Evolutionary conservation across 257 asterid genomes (phyloP).

Genomic region (Salvia rosmarinus): DNA sequence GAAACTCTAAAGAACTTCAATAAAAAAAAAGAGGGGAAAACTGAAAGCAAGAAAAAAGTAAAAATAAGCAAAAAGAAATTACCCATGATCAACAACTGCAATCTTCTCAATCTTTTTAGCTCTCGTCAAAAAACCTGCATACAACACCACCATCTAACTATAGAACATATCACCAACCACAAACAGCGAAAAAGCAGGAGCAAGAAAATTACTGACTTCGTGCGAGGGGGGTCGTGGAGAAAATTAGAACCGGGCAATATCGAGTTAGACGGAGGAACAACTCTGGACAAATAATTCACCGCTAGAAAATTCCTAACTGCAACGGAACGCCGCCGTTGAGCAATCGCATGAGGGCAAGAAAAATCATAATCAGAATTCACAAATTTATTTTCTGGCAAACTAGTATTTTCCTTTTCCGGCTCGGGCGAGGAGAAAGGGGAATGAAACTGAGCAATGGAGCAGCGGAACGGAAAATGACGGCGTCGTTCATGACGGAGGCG

Average conservation of each 20-base stretch:
- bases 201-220: constrained; percentile 47
- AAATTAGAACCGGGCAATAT: constrained; percentile 32
- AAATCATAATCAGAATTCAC: constrained; percentile 18
- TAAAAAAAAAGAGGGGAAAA: background rate
- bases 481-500: constrained; percentile 54
- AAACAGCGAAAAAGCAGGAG: background rate
- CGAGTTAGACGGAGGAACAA: constrained; percentile 34
- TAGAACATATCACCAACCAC: background rate
- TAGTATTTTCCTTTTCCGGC: constrained; percentile 41
- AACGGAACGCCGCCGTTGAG: constrained; percentile 34
- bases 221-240: constrained; percentile 46
- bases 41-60: background rate
- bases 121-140: constrained; percentile 72
- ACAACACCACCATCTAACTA: constrained; percentile 17
- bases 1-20: background rate
- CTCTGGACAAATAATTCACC: constrained; percentile 36
- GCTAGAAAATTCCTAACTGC: constrained; percentile 36
- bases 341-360: constrained; percentile 16
- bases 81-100: constrained; percentile 84
- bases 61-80: constrained; percentile 23
- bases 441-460: constrained; percentile 39
- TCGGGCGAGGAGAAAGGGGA: constrained; percentile 35
- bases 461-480: constrained; percentile 38
- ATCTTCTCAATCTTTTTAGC: constrained; percentile 62
- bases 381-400: constrained; percentile 27